Base-by-base conservation (phyloP, 2,329 filamentous ascomycete genomes). In the Triangularia setosa region DNA sequence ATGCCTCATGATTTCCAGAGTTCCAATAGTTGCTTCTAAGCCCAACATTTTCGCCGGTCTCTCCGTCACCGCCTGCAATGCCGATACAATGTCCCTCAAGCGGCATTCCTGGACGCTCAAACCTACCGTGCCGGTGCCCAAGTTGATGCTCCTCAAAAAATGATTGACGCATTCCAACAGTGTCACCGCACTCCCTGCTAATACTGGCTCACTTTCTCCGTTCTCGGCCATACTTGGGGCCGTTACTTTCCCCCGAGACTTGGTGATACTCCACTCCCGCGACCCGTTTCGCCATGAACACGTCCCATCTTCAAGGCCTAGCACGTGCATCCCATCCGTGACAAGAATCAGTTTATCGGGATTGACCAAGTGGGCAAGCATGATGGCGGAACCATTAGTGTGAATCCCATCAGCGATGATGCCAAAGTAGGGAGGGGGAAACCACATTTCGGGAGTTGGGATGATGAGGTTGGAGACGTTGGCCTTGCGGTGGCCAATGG, bases 371-470 rank as follows among this genome's bases (percentile, higher is more conserved):
- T 89, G 96, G 1, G 93, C 93, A 65, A 97, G 94, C 75, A 93
- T 93, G 77, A 97, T 87, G 0, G 90, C 91, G 1, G 92, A 93
- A 0, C 92, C 91, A 71, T 97, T 93, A 30, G 97, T 81, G 74
- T 97, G 93, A 67, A 96, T 92, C 21, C 93, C 93, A 73, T 97
- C 93, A 3, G 91, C 87, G 66, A 97, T 97, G 72, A 97, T 86
- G 64, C 93, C 93, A 75, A 94, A 97, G 76, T 85, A 97, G 0
- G 93, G 93, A 21, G 16, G 11, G 28, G 16, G n/a, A n/a, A n/a
- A n/a, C n/a, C n/a, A 9, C 27, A 9, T 33, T 2, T 12, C 30
- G 30, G 30, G 30, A 14, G 4, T 6, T 11, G 40, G 40, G n/a
- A 48, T 48, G n/a, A 48, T 48, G 40, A 48, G 21, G 40, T 48